phyloP scores from a whole-genome alignment of 176 grass and related monocot genomes.

The Echinochloa phyllopogon region DNA sequence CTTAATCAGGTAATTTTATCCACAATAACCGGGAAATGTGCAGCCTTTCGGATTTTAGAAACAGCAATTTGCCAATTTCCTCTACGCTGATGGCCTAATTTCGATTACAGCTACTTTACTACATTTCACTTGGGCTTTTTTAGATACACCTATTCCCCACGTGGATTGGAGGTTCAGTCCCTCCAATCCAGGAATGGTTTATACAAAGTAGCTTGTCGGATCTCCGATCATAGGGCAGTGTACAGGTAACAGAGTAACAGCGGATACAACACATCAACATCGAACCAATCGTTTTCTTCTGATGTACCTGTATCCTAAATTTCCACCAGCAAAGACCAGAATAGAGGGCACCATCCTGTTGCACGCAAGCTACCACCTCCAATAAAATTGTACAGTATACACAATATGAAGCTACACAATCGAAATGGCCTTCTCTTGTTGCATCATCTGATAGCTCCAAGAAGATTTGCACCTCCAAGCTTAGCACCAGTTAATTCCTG shows the following conservation, averaged over 20 bases:
- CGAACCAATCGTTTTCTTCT: background rate
- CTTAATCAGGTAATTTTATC: background rate
- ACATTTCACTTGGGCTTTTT: background rate
- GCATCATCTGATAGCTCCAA: conserved; percentile 78
- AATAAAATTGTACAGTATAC: conserved; percentile 25
- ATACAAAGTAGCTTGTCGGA: no score
- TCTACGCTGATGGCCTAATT: background rate
- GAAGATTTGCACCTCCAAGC: conserved; percentile 91
- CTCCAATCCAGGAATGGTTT: background rate
- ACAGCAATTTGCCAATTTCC: background rate
- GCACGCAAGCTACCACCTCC: background rate
- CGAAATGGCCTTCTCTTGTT: background rate
- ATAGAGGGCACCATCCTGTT: background rate
- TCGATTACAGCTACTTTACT: background rate
- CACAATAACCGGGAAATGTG: background rate
- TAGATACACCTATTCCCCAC: background rate
- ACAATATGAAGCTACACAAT: conserved; percentile 2
- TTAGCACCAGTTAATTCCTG: conserved; percentile 86
- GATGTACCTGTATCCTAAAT: background rate
- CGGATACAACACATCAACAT: background rate
- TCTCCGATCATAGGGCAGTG: background rate
- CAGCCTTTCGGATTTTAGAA: background rate
- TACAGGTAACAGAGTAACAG: background rate
- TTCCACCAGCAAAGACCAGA: background rate
- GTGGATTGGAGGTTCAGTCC: background rate